phyloP scores from a whole-genome alignment of 2,329 filamentous ascomycete species.

The Pleoardoris graminearum region DNA sequence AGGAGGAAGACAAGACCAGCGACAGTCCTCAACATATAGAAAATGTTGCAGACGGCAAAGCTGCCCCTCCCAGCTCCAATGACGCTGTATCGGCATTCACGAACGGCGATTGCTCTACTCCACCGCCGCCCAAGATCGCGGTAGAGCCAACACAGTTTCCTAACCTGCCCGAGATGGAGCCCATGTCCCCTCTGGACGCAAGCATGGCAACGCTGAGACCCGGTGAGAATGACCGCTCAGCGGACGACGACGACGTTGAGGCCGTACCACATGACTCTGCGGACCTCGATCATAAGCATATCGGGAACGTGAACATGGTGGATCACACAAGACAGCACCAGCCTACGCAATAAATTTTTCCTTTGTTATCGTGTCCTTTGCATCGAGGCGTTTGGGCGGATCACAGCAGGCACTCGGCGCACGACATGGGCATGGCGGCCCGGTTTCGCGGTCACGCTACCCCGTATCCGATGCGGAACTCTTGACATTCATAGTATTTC shows the following conservation, averaged over 20 bases:
- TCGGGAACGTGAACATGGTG: conserved; percentile 38
- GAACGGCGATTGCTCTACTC: conserved; percentile 23
- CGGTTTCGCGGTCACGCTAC: not conserved
- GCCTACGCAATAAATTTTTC: conserved; percentile 33
- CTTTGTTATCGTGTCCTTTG: conserved; percentile 1
- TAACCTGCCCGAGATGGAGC: conserved; percentile 11
- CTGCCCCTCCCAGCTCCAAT: not conserved
- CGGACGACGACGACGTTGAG: conserved; percentile 21
- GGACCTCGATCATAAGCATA: conserved; percentile 39
- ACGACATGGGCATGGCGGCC: not conserved
- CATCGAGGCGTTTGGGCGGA: conserved; percentile 10
- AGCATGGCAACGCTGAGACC: conserved; percentile 37
- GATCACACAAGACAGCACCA: conserved; percentile 30
- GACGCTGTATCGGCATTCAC: conserved; percentile 14
- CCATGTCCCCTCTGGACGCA: conserved; percentile 24
- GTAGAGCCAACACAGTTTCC: conserved; percentile 13
- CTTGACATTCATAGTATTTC: not conserved
- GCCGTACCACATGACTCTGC: conserved; percentile 21
- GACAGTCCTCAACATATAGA: conserved; percentile 49
- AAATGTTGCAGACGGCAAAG: conserved; percentile 24
- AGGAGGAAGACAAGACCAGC: conserved; percentile 55
- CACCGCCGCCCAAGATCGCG: conserved; percentile 16
- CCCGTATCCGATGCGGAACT: not conserved
- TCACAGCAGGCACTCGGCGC: not conserved
- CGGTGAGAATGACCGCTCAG: conserved; percentile 12